These are phyloP conservation scores for Cladosporium halotolerans DNA, from an alignment of 2,329 filamentous ascomycete species.

Conservation along the genomic window DNA sequence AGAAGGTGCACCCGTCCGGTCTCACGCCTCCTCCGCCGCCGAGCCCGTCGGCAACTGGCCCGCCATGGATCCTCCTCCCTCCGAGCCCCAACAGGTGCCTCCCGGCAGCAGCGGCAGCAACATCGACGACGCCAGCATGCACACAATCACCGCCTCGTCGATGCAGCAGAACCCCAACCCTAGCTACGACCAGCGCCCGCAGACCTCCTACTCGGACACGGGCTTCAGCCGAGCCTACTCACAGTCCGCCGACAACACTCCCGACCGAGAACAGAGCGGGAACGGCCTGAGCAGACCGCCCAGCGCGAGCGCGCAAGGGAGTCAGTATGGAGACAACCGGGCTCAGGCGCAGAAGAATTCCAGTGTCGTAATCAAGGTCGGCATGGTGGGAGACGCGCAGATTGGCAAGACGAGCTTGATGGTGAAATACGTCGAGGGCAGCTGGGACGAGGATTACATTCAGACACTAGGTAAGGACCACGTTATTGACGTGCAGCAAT, in stretches of 20 bases:
- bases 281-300: conserved; percentile 28
- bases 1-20: conserved; percentile 1
- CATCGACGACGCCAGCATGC: conserved; percentile 43
- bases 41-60: neutral
- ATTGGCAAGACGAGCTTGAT: conserved; percentile 98
- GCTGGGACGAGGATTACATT: conserved; percentile 99
- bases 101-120: conserved; percentile 15
- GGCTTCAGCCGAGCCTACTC: conserved; percentile 40
- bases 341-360: conserved; percentile 42
- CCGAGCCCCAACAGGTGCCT: neutral
- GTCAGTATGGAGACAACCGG: conserved; percentile 25
- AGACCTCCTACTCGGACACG: conserved; percentile 49
- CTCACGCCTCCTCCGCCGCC: neutral
- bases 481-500: neutral
- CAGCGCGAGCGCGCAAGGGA: conserved; percentile 23
- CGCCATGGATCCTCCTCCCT: conserved; percentile 2
- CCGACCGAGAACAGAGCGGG: conserved; percentile 32
- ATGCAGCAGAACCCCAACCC: conserved; percentile 28
- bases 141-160: conserved; percentile 41
- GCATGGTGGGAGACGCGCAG: conserved; percentile 98
- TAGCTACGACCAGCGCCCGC: conserved; percentile 42
- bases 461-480: conserved; percentile 70
- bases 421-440: conserved; percentile 99
- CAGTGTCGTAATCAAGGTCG: conserved; percentile 95
- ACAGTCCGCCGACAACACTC: conserved; percentile 38